phyloP scores from a whole-genome alignment of 768 basidiomycete species.

The Rhodotorula paludigena region DNA sequence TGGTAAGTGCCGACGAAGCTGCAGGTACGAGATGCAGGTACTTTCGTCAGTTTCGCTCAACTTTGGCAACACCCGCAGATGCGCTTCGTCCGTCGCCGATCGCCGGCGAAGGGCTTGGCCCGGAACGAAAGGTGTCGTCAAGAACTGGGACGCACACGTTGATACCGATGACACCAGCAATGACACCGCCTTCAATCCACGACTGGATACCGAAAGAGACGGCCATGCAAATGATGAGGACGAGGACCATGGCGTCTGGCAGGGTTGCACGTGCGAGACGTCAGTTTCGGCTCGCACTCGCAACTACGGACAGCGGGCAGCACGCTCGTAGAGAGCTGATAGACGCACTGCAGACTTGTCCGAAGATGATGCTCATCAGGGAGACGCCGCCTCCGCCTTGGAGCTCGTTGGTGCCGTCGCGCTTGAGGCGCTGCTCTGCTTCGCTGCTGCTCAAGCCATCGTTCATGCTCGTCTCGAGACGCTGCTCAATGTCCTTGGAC shows the following conservation, averaged over 20 bases:
- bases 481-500: slow-evolving; percentile 5
- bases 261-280: no score
- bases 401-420: slow-evolving; percentile 33
- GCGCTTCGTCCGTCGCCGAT: no score
- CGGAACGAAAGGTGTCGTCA: no score
- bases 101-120: no score
- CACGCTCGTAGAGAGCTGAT: no score
- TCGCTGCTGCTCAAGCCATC: slow-evolving; percentile 7
- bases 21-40: no score
- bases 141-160: no score
- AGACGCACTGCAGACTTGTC: slow-evolving; percentile 47
- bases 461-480: slow-evolving; percentile 24
- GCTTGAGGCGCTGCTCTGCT: slow-evolving; percentile 3
- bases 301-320: neutral
- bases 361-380: slow-evolving; percentile 42
- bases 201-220: slow-evolving; percentile 58
- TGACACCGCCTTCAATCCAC: slow-evolving; percentile 56
- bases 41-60: no score
- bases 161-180: slow-evolving; percentile 47
- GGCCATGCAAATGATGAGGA: slow-evolving; percentile 47
- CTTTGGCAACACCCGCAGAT: no score
- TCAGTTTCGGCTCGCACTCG: neutral
- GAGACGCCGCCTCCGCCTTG: slow-evolving; percentile 37
- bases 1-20: slow-evolving; percentile 53
- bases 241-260: slow-evolving; percentile 33